Evolutionary conservation across 2,329 filamentous ascomycete species (phyloP), one percentile per base, ranked within the genome.

Genomic region (Passalora sequoiae): DNA sequence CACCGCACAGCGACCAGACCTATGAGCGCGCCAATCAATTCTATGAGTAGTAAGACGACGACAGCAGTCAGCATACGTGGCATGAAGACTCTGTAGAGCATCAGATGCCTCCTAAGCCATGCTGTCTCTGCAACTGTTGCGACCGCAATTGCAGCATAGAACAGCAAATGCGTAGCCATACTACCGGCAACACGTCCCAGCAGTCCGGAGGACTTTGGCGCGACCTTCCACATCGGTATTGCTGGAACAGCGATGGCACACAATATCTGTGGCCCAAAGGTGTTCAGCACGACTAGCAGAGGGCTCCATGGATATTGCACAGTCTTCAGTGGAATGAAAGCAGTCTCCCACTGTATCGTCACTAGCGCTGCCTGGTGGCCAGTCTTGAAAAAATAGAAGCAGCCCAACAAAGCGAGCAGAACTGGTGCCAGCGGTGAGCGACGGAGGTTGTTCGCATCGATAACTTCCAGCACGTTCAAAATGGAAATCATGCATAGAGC

Each of bases 321-420:
- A 4, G 78, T 80, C 46, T 83, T 80, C 6, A 97, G 75, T 0
- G 91, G 86, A 54, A 98, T 86, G 68, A 98, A 98, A 3, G 89
- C 91, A 15, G 80, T 79, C 68, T 98, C 92, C 92, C 92, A 98
- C 62, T 98, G 92, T 60, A 98, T 91, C 53, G 81, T 86, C 55
- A 83, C 78, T 17, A 95, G 76, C 0, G 82, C 84, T 9, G 91
- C 91, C 67, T 97, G 91, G 66, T 98, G 92, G 49, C 92, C 92
- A 0, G 92, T 98, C 63, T 94, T 96, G 79, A 98, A 98, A 72
- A 83, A 98, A 71, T 96, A 83, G 67, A 91, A 94, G 59, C 85
- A 88, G 47, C 89, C 92, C 1, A 98, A 78, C n/a, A 97, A 69
- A 8, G 82, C 91, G 19, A 97, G 77, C 50, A 94, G 75, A 28